Evolutionary conservation across 2,329 filamentous ascomycete species (phyloP).

Genomic region (Esteya vermicola): DNA sequence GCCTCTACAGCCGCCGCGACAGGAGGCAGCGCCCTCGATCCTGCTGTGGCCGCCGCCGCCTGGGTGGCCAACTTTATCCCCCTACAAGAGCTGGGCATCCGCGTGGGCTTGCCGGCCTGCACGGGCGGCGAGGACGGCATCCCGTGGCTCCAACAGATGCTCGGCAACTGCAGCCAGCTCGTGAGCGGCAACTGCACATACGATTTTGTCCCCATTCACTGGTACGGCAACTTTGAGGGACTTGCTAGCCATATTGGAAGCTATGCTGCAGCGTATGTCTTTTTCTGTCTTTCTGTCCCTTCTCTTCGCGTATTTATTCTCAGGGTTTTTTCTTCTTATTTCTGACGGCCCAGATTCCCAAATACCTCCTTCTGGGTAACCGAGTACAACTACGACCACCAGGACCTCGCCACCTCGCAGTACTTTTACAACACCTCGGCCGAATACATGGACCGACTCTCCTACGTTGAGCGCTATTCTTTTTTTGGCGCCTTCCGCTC

Average conservation of each 20-base stretch:
- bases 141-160: conserved; percentile 53
- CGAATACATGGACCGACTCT: conserved; percentile 51
- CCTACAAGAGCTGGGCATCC: conserved; percentile 46
- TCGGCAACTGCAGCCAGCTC: conserved; percentile 46
- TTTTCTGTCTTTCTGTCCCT: background rate
- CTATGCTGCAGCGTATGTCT: conserved; percentile 28
- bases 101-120: conserved; percentile 56
- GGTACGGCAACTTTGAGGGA: conserved; percentile 57
- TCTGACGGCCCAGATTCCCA: conserved; percentile 32
- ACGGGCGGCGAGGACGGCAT: conserved; percentile 47
- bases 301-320: no score
- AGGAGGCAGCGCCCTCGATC: conserved; percentile 50
- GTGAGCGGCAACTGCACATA: conserved; percentile 47
- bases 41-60: conserved; percentile 45
- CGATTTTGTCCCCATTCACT: conserved; percentile 51
- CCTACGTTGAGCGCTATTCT: conserved; percentile 52
- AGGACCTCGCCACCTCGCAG: conserved; percentile 42
- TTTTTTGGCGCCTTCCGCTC: conserved; percentile 66
- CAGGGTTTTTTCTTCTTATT: background rate
- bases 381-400: conserved; percentile 53
- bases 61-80: conserved; percentile 64
- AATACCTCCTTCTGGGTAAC: conserved; percentile 60
- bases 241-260: conserved; percentile 53
- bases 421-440: conserved; percentile 52
- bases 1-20: conserved; percentile 26